These are phyloP conservation scores for Sporothrix pseudoabietina DNA, from an alignment of 2,329 filamentous ascomycete genomes.

Conservation along the genomic window DNA sequence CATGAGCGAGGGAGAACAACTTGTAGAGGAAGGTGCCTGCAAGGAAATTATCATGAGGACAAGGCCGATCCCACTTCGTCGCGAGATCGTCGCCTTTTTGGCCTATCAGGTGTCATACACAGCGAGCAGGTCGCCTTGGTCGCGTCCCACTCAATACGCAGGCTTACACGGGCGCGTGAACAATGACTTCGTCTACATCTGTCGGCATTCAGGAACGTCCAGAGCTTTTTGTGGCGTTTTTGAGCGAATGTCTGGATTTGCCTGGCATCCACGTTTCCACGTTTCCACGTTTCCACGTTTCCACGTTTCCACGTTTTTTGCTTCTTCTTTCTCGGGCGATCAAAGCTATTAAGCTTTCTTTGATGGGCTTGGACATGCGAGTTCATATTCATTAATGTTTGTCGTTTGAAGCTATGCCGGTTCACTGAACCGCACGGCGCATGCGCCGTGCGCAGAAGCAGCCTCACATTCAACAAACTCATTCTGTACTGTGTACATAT, in stretches of 20 bases:
- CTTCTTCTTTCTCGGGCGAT: background rate
- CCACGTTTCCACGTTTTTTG: conserved; percentile 8
- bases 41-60: background rate
- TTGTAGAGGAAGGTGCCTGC: background rate
- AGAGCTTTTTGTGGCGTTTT: background rate
- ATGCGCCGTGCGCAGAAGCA: background rate
- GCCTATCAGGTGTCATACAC: conserved; percentile 16
- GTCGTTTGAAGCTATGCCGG: background rate
- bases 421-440: background rate
- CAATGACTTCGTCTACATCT: background rate
- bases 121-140: background rate
- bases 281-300: conserved; percentile 11
- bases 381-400: background rate
- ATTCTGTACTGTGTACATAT: too few species aligned
- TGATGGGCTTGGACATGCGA: background rate
- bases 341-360: background rate
- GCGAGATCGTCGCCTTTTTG: conserved; percentile 3
- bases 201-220: conserved; percentile 1
- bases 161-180: background rate
- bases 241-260: background rate
- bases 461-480: background rate
- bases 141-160: conserved; percentile 7
- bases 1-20: background rate
- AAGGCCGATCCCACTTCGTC: background rate
- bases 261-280: conserved; percentile 1